Percentiles rank a stretch among this genome's conserved stretches.
These are phyloP conservation scores for Pleomassaria siparia DNA, from an alignment of 2,329 filamentous ascomycete species.

Conservation along the genomic window DNA sequence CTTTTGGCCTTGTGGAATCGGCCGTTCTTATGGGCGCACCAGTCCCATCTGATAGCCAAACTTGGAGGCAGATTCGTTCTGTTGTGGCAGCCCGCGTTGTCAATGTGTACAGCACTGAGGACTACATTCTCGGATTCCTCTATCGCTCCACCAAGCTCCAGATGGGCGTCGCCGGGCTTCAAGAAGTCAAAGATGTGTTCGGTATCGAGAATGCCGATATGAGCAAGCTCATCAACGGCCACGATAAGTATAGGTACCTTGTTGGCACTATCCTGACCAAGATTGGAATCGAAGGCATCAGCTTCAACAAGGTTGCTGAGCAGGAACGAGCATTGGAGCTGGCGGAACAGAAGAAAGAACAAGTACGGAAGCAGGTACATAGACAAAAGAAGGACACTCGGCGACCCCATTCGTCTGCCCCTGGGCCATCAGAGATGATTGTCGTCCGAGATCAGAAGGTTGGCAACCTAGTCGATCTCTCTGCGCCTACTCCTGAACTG, in stretches of 20 bases:
- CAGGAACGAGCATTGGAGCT: constrained; percentile 39
- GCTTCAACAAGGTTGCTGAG: constrained; percentile 46
- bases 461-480: constrained; percentile 9
- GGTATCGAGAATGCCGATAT: constrained; percentile 62
- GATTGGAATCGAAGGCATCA: constrained; percentile 53
- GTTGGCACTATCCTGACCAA: constrained; percentile 50
- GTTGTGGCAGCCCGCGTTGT: constrained; percentile 80
- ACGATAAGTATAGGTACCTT: constrained; percentile 52
- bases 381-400: constrained; percentile 17
- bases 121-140: constrained; percentile 81
- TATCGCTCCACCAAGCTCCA: constrained; percentile 82
- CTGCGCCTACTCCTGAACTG: constrained; percentile 4
- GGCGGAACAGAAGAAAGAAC: constrained; percentile 41
- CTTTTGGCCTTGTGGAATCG: constrained; percentile 80
- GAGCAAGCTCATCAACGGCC: constrained; percentile 50
- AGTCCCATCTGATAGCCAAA: constrained; percentile 66
- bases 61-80: constrained; percentile 75
- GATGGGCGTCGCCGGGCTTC: constrained; percentile 78
- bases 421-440: constrained; percentile 15
- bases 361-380: constrained; percentile 24
- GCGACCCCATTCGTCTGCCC: constrained; percentile 13
- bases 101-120: constrained; percentile 84
- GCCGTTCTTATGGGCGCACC: constrained; percentile 82
- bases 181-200: constrained; percentile 66
- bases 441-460: constrained; percentile 13